Evolutionary conservation across 106 monocot genomes (phyloP).

Genomic region (Apostasia shenzhenica): DNA sequence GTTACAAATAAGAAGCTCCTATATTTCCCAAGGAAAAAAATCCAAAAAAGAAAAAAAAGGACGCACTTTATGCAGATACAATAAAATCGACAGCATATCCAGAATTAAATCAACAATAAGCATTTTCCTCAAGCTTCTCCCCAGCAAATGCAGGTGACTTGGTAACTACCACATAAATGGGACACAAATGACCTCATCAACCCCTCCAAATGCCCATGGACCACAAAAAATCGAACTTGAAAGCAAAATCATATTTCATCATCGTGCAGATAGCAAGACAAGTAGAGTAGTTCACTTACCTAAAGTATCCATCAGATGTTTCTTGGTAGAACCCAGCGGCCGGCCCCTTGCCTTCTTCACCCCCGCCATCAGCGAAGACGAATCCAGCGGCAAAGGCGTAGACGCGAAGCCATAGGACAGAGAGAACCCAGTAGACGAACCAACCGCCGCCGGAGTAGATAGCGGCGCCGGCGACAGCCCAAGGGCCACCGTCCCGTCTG

Average conservation of each 20-base stretch:
- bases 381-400: background rate
- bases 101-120: too few species aligned
- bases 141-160: too few species aligned
- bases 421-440: slow-evolving; percentile 3
- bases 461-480: background rate
- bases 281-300: background rate
- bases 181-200: too few species aligned
- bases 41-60: too few species aligned
- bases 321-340: slow-evolving; percentile 13
- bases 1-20: too few species aligned
- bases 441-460: background rate
- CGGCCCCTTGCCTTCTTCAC: slow-evolving; percentile 12
- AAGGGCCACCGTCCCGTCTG: background rate
- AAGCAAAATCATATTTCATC: background rate
- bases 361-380: background rate
- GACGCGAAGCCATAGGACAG: background rate
- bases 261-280: background rate
- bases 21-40: too few species aligned
- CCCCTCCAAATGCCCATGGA: background rate
- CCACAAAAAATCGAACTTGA: background rate
- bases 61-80: too few species aligned
- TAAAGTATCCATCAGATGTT: slow-evolving; percentile 12
- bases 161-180: too few species aligned
- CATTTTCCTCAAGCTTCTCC: too few species aligned
- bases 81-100: too few species aligned